A percentile compares a stretch with the other conserved stretches of the same genome.
These are phyloP conservation scores for Penicillium coffeae DNA, from an alignment of 495 filamentous ascomycete species.

Conservation along the genomic window DNA sequence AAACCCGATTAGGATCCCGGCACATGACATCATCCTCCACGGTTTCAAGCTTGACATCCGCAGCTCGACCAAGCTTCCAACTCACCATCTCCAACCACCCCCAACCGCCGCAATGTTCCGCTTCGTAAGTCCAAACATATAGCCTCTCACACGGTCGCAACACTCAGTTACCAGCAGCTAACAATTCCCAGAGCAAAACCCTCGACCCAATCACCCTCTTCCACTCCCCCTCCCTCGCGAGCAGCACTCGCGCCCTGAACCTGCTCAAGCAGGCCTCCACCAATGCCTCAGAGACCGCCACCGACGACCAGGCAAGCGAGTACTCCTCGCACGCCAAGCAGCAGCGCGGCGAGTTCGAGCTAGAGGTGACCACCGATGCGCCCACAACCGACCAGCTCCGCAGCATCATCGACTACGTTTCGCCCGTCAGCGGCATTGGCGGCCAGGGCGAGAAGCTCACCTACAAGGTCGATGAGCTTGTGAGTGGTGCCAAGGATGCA, in stretches of 20 bases:
- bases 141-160: background rate
- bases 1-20: slow-evolving; percentile 15
- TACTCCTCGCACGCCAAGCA: slow-evolving; percentile 52
- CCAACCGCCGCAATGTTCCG: slow-evolving; percentile 38
- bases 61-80: background rate
- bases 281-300: slow-evolving; percentile 54
- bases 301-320: slow-evolving; percentile 63
- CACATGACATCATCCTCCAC: slow-evolving; percentile 29
- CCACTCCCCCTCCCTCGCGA: slow-evolving; percentile 65
- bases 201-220: slow-evolving; percentile 94
- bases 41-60: background rate
- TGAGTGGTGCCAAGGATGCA: slow-evolving; percentile 66
- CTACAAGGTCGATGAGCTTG: slow-evolving; percentile 46
- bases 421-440: slow-evolving; percentile 40
- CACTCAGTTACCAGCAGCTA: slow-evolving; percentile 3
- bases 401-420: slow-evolving; percentile 86
- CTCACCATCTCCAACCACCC: slow-evolving; percentile 1
- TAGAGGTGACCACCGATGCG: slow-evolving; percentile 74
- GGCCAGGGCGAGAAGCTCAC: slow-evolving; percentile 20
- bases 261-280: slow-evolving; percentile 72
- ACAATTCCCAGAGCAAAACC: slow-evolving; percentile 61
- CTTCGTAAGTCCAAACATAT: slow-evolving; percentile 30
- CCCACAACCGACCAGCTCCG: slow-evolving; percentile 82
- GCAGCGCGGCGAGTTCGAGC: slow-evolving; percentile 68
- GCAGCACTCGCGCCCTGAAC: slow-evolving; percentile 63